Base-by-base conservation (phyloP, 1,139 yeast species). In the Taiozyma sp. region DNA sequence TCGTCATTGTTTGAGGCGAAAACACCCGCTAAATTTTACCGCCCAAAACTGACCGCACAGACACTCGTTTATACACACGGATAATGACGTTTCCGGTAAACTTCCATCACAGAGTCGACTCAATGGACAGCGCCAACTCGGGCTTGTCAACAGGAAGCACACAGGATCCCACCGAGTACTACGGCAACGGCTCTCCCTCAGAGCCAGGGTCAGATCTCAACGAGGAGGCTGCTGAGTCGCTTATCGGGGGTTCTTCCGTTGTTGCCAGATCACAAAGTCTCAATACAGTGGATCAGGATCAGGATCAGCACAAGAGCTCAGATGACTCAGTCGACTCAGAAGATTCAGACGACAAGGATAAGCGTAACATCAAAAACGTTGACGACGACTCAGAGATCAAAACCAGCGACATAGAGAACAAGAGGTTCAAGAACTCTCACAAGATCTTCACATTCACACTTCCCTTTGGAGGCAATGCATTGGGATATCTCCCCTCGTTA, bases 391-490 rank as follows among this genome's bases (percentile, higher is more conserved):
- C 21, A n/a, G 47, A 48, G 21, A 50, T 56, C 19, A 56, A 57
- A 0, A 45, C 55, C 6, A 45, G 48, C 39, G 59, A 56, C 35
- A 28, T 55, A 4, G 55, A 48, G 13, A 40, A 42, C 19, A 47
- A 50, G 22, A 51, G 50, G 21, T 55, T 47, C 49, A 56, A 58
- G 48, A 57, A 54, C 28, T 50, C 67, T 14, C 71, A 69, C 47
- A 73, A 72, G 54, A 66, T 73, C 10, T 74, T 75, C 53, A 63
- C 76, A 2, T 74, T 74, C 52, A 64, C 72, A 8, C 59, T 75
- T 42, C 80, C 79, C 0, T 70, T 75, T 53, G 77, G 77, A 14
- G 69, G 72, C 3, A 66, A 62, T 13, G 54, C 66, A 29, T 43
- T 61, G 24, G 43, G 59, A 3, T 51, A 60, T 48, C 47, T 63